Evolutionary conservation across 2,329 filamentous ascomycete genomes (phyloP).

Genomic region (Metarhizium robertsii): DNA sequence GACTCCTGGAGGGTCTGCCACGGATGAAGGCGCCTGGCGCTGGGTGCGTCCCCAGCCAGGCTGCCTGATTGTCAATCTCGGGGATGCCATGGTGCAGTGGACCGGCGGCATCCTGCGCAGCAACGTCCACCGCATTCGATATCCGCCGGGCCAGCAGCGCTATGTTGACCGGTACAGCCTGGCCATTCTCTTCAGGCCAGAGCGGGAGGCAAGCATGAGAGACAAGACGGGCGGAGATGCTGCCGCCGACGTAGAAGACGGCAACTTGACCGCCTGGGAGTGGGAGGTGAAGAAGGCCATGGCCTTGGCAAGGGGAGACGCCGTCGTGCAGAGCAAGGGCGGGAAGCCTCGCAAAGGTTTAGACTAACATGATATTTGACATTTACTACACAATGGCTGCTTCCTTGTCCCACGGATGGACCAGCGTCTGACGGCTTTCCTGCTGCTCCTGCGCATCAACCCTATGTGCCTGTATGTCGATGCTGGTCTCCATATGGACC

Average conservation of each 20-base stretch:
- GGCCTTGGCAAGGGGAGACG: background rate
- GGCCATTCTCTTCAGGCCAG: background rate
- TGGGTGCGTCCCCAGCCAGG: slow-evolving; percentile 14
- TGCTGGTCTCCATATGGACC: too few species aligned
- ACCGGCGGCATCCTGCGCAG: slow-evolving; percentile 14
- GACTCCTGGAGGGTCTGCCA: slow-evolving; percentile 9
- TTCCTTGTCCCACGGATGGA: too few species aligned
- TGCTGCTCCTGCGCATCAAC: too few species aligned
- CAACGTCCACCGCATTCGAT: slow-evolving; percentile 15
- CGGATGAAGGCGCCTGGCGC: slow-evolving; percentile 8
- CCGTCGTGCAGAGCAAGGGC: slow-evolving; percentile 7
- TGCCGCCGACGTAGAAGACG: background rate
- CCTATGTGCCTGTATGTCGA: too few species aligned
- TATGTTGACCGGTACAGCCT: background rate
- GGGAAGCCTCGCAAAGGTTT: background rate
- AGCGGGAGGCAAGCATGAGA: background rate
- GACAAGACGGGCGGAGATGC: too few species aligned
- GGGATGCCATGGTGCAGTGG: slow-evolving; percentile 13
- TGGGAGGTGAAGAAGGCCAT: background rate
- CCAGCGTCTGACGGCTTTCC: too few species aligned
- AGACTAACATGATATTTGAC: too few species aligned
- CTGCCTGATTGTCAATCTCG: slow-evolving; percentile 14
- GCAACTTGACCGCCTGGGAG: background rate
- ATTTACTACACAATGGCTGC: too few species aligned
- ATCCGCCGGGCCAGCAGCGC: slow-evolving; percentile 5